Evolutionary conservation across 2,329 filamentous ascomycete genomes (phyloP), one percentile per base, ranked within the genome.

Genomic region (Huntiella decipiens): DNA sequence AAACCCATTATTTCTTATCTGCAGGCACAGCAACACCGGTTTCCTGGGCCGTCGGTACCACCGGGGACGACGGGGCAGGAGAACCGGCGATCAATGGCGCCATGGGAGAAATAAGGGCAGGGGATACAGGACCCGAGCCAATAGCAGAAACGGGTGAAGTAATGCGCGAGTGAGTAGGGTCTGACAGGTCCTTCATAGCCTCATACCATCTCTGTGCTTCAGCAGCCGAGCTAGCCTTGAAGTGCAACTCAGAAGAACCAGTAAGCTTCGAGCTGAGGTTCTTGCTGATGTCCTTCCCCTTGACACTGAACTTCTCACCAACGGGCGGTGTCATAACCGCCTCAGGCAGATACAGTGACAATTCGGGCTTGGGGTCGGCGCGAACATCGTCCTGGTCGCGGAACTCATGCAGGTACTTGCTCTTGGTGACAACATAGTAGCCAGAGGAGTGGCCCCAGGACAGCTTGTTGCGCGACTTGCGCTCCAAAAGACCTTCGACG

Each of bases 371-470:
- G 7, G 85, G 84, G 51, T 93, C 84, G 55, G 74, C 64, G 41
- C 70, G 68, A 44, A 70, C 54, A 56, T 77, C 72, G 56, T 96
- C 88, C 58, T 83, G 81, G 56, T 92, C 86, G 64, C 93, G 93
- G 70, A 93, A 98, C 62, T 95, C 87, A 65, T 98, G 91, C 49
- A 98, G 65, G 64, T 80, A 98, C 56, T 83, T 85, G 48, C 82
- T 74, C 0, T 85, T 82, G 0, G 86, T 93, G 41, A 96, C 76
- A 47, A 91, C 88, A 58, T 94, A 98, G 68, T 92, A 94, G 47
- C 74, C 76, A 0, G 82, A 74, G 52, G 76, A 78, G 62, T 83
- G 91, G 49, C 81, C 80, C 63, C 80, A 75, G 15, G 72, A 72
- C 31, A 85, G 74, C 63, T 93, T 79, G 61, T 93, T 82, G 54